A percentile compares a stretch with the other conserved stretches of the same genome.
Conservation (phyloP, 2,329 filamentous ascomycete species). For the Scedosporium minutisporum region DNA sequence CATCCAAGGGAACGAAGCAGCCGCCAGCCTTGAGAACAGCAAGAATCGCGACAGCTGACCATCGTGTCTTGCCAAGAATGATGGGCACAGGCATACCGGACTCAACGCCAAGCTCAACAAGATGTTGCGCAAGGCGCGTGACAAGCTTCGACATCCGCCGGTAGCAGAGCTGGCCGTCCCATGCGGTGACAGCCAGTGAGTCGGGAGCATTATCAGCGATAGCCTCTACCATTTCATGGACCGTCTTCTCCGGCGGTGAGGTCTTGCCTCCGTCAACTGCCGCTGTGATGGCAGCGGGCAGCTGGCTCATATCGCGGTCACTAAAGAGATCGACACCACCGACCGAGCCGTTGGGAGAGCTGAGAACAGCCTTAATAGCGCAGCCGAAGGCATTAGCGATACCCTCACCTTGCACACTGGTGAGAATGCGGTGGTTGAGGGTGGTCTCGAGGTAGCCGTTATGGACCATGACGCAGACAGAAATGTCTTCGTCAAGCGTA, state of each 20-base stretch:
- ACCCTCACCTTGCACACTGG: slow-evolving; percentile 32
- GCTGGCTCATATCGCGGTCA: slow-evolving; percentile 43
- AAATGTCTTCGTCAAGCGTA: slow-evolving; percentile 36
- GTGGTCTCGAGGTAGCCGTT: slow-evolving; percentile 31
- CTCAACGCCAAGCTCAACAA: slow-evolving; percentile 40
- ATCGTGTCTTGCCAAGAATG: slow-evolving; percentile 58
- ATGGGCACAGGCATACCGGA: slow-evolving; percentile 52
- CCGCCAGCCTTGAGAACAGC: slow-evolving; percentile 53
- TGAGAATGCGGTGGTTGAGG: slow-evolving; percentile 33
- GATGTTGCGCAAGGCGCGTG: slow-evolving; percentile 28
- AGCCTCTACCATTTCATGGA: slow-evolving; percentile 35
- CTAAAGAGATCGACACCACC: slow-evolving; percentile 43
- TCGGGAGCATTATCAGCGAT: slow-evolving; percentile 29
- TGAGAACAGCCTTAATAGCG: slow-evolving; percentile 36
- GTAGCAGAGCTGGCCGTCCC: slow-evolving; percentile 36
- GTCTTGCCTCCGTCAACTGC: slow-evolving; percentile 18
- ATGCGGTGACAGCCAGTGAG: slow-evolving; percentile 30
- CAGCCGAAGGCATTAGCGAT: slow-evolving; percentile 44
- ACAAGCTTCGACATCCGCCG: slow-evolving; percentile 27
- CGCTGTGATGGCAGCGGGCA: slow-evolving; percentile 19
- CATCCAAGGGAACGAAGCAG: slow-evolving; percentile 40
- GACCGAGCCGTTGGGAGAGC: slow-evolving; percentile 28
- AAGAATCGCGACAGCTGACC: slow-evolving; percentile 60
- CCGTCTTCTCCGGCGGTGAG: slow-evolving; percentile 28
- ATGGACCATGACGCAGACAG: slow-evolving; percentile 32